These are phyloP conservation scores for Mortierella sp. DNA, from an alignment of 371 early-diverging fungal genomes.

Conservation along the genomic window DNA sequence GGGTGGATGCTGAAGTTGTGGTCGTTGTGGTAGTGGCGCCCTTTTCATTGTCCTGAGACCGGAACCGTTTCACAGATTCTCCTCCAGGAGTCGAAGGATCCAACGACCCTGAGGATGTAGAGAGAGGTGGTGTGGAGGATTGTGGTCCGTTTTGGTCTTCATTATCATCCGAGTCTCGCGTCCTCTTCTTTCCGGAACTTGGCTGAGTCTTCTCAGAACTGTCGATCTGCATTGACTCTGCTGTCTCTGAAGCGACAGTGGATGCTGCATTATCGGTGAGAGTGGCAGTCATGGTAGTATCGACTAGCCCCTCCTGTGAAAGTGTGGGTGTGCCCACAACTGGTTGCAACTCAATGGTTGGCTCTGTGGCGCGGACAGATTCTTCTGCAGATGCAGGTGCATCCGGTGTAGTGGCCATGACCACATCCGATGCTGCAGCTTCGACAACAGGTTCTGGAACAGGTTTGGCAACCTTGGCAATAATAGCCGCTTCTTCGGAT, in stretches of 20 bases:
- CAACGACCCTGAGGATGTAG: too few relatives aligned
- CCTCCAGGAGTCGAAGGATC: not conserved
- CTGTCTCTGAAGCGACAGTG: not conserved
- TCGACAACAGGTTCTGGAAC: conserved; percentile 24
- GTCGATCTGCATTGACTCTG: conserved; percentile 4
- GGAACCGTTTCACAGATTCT: not conserved
- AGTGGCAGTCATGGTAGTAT: conserved; percentile 16
- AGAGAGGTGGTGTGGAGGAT: not conserved
- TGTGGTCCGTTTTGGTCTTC: conserved; percentile 1
- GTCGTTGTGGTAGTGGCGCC: not conserved
- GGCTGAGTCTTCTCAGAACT: not conserved
- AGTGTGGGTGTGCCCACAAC: conserved; percentile 17
- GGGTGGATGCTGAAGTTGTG: conserved; percentile 16
- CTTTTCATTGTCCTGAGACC: not conserved
- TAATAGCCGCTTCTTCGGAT: conserved; percentile 23
- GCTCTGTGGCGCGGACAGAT: not conserved
- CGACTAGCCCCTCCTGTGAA: conserved; percentile 34
- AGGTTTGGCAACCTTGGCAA: conserved; percentile 17
- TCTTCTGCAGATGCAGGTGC: conserved; percentile 15
- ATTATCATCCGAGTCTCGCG: conserved; percentile 12
- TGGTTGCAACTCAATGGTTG: conserved; percentile 15
- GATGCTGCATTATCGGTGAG: not conserved
- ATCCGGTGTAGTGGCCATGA: conserved; percentile 14
- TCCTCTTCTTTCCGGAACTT: conserved; percentile 19
- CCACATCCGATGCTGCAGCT: conserved; percentile 14